Conservation (phyloP, 139 green algal species). For the Bryopsis sp. region DNA sequence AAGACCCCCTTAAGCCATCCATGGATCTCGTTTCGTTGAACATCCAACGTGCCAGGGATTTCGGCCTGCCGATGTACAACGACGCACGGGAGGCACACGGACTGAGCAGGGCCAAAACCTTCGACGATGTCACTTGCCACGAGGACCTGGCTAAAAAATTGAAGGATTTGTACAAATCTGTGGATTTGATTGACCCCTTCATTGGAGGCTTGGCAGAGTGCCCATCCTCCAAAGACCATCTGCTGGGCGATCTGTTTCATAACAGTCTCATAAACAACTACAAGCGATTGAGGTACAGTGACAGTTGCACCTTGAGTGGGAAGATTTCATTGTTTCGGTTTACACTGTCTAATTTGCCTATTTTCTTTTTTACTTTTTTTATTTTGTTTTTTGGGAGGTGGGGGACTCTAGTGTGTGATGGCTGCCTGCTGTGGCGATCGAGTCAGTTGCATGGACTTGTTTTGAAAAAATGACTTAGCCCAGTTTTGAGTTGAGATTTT, state of each 20-base stretch:
- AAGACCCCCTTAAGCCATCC: neutral
- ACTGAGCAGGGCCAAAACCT: neutral
- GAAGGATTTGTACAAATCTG: neutral
- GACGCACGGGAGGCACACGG: neutral
- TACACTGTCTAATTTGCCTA: neutral
- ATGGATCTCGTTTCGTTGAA: neutral
- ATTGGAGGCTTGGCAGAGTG: neutral
- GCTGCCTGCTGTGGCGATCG: no score
- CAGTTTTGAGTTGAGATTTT: no score
- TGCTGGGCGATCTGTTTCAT: constrained; percentile 1
- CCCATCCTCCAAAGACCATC: neutral
- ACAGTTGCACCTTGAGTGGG: no score
- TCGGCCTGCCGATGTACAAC: constrained; percentile 5
- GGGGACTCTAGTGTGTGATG: no score
- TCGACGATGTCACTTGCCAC: neutral
- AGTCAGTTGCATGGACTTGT: no score
- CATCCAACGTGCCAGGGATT: neutral
- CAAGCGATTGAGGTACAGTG: constrained; percentile 13
- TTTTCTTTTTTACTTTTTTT: neutral
- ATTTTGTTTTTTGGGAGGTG: no score
- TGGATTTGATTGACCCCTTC: neutral
- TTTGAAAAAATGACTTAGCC: no score
- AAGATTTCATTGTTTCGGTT: no score
- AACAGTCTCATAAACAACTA: constrained; percentile 6
- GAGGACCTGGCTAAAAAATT: neutral